Conservation (phyloP, 768 basidiomycete species). For the Suillus cothurnatus region DNA sequence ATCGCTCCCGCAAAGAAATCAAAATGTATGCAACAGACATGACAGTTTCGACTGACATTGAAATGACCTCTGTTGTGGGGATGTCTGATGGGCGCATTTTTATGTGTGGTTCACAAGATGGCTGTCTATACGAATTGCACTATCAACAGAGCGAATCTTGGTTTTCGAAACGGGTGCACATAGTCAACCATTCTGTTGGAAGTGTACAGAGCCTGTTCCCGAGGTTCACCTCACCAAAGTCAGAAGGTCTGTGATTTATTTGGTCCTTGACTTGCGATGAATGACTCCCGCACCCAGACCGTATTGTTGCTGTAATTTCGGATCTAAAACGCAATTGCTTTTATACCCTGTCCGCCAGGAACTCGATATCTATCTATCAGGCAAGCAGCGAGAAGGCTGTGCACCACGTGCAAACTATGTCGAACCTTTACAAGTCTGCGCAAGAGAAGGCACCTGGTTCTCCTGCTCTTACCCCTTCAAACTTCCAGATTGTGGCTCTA, state of each 20-base stretch:
- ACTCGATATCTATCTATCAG: constrained; percentile 67
- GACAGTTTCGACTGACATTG: constrained; percentile 72
- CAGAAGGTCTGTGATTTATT: constrained; percentile 57
- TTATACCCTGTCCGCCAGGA: constrained; percentile 73
- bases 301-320: constrained; percentile 65
- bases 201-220: constrained; percentile 80
- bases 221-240: constrained; percentile 60
- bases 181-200: constrained; percentile 86
- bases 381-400: constrained; percentile 65
- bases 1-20: constrained; percentile 63
- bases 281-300: constrained; percentile 48
- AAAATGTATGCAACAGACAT: constrained; percentile 92
- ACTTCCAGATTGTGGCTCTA: constrained; percentile 69
- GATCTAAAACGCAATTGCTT: constrained; percentile 72
- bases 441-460: constrained; percentile 83
- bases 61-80: constrained; percentile 84
- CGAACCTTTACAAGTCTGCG: constrained; percentile 71
- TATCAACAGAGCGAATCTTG: constrained; percentile 91
- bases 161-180: constrained; percentile 85
- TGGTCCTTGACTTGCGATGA: constrained; percentile 3
- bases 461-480: constrained; percentile 67
- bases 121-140: constrained; percentile 87
- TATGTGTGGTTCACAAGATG: constrained; percentile 84
- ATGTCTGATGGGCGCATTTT: constrained; percentile 87
- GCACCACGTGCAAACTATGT: constrained; percentile 73